Percentiles rank a stretch among this genome's conserved stretches.
Evolutionary conservation across 2,329 filamentous ascomycete genomes (phyloP).

Genomic region (Fusarium sulawesiense): DNA sequence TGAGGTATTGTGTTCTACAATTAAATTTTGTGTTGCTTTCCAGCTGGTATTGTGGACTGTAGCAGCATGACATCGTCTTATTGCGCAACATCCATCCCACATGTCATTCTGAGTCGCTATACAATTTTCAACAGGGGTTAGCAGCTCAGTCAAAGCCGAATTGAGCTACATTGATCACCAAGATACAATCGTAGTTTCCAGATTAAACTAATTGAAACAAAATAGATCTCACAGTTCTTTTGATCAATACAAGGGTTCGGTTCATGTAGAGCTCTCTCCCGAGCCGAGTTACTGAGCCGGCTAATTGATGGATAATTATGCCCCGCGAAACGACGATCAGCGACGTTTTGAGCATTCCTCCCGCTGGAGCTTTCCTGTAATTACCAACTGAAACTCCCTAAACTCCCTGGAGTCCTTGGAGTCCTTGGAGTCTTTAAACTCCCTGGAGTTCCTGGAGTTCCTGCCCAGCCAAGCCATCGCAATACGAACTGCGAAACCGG

Average conservation of each 20-base stretch:
- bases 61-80: neutral
- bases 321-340: neutral
- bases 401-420: too few species aligned
- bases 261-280: neutral
- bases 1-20: neutral
- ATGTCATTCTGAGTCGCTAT: neutral
- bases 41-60: neutral
- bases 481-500: neutral
- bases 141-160: too few species aligned
- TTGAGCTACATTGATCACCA: too few species aligned
- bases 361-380: neutral
- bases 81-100: neutral
- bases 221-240: neutral
- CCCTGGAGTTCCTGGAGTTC: too few species aligned
- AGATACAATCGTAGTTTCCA: neutral
- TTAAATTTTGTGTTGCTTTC: neutral
- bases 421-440: too few species aligned
- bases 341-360: neutral
- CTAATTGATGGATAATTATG: neutral
- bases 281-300: neutral
- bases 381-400: neutral
- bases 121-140: too few species aligned
- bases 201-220: accelerated
- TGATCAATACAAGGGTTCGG: neutral
- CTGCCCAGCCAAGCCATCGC: too few species aligned